Evolutionary conservation across 2,329 filamentous ascomycete genomes (phyloP), one percentile per base, ranked within the genome.

Genomic region (Penicillium hesseltinei): DNA sequence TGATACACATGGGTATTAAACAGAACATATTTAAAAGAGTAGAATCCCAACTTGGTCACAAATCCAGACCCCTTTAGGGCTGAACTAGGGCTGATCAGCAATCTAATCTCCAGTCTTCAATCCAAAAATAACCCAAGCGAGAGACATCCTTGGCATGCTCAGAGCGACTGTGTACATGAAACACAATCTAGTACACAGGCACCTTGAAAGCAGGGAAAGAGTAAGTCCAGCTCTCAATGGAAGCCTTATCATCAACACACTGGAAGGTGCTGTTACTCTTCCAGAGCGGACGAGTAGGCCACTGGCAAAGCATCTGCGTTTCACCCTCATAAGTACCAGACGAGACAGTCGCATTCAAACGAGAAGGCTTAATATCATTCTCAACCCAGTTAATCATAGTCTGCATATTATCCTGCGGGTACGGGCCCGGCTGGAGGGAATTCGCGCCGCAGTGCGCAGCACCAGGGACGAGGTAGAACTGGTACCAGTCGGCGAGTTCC

Each of bases 361-460:
- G 75, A 9, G 66, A 70, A 2, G 82, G 81, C 45, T 72, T 75
- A 5, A 74, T 66, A 2, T 76, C 78, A 13, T 79, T 76, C 71
- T 84, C 81, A 0, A 82, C 81, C 81, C 81, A 84, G 54, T 80
- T 71, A 48, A 84, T 79, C 62, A 82, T 69, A 2, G 68, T 74
- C 61, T 74, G 71, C 60, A 81, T 71, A 62, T 80, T 82, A 15
- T 76, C 75, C 65, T 79, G 68, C 0, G 78, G 79, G 63, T 74
- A 81, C 0, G 76, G 75, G 0, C 75, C 77, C 0, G 78, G 78
- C 70, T 81, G 77, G 1, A 77, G 69, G 5, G 68, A 56, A 69
- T 82, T 83, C 35, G 71, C 66, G 0, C 74, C 70, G 61, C 82
- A 85, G 70, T 84, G 82, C 0, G 73, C 81, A 0, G 78, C 82